phyloP scores from a whole-genome alignment of 2,329 filamentous ascomycete genomes.

The Remersonia thermophila region DNA sequence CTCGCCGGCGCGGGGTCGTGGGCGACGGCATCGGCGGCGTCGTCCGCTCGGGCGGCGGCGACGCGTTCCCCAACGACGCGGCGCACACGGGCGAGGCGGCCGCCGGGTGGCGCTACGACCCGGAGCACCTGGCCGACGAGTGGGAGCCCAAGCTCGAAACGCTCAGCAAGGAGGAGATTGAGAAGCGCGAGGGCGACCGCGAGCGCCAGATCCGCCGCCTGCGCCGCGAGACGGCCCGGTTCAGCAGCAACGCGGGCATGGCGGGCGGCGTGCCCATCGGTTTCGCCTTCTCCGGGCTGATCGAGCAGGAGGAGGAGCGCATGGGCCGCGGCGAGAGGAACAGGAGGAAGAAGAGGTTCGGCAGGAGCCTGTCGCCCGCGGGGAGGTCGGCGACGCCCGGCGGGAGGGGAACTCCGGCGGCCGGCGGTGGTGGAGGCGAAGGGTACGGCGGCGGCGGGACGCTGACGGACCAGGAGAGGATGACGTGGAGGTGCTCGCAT shows the following conservation, averaged over 20 bases:
- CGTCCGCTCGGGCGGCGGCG: conserved; percentile 36
- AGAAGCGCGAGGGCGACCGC: conserved; percentile 88
- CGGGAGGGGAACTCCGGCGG: conserved; percentile 67
- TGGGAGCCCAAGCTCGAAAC: conserved; percentile 76
- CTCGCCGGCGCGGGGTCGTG: conserved; percentile 6
- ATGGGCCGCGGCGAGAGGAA: conserved; percentile 87
- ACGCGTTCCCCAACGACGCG: conserved; percentile 79
- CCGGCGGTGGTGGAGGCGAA: conserved; percentile 44
- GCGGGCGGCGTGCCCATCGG: conserved; percentile 57
- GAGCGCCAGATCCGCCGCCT: conserved; percentile 81
- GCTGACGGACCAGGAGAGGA: conserved; percentile 64
- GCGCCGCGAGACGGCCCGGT: conserved; percentile 80
- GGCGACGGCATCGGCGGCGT: no score
- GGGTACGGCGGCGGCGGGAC: conserved; percentile 55
- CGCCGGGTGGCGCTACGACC: conserved; percentile 91
- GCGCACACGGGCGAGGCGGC: conserved; percentile 31
- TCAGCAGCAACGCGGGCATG: conserved; percentile 77
- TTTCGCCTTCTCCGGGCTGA: conserved; percentile 36
- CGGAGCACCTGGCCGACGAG: conserved; percentile 71
- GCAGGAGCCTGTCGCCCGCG: conserved; percentile 68
- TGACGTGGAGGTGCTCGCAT: conserved; percentile 77
- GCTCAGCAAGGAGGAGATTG: conserved; percentile 89
- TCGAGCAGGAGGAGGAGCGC: conserved; percentile 57
- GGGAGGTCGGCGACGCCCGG: conserved; percentile 56
- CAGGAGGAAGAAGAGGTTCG: conserved; percentile 91